phyloP scores from a whole-genome alignment of 129 eudicot species.

The Flaveria bidentis region DNA sequence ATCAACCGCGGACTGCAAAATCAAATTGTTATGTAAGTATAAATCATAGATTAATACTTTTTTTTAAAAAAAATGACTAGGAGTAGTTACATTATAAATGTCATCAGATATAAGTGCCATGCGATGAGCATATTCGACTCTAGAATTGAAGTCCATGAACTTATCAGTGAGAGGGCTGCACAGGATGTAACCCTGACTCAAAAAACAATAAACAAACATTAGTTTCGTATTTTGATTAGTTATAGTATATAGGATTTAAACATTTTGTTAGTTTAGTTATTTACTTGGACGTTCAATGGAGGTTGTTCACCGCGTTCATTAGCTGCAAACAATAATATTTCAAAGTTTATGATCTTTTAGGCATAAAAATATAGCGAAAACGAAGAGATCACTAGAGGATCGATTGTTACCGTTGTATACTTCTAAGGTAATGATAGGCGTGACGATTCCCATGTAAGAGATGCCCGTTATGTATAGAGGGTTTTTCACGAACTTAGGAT shows the following conservation, averaged over 20 bases:
- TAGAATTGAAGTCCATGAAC: conserved; percentile 37
- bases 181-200: conserved; percentile 38
- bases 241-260: background rate
- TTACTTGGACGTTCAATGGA: conserved; percentile 36
- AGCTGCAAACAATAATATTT: conserved; percentile 23
- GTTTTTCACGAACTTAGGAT: conserved; percentile 37
- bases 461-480: conserved; percentile 35
- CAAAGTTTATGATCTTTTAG: background rate
- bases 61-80: background rate
- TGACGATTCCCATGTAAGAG: conserved; percentile 39
- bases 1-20: conserved; percentile 24
- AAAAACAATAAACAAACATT: background rate
- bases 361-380: background rate
- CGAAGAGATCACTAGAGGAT: background rate
- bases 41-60: background rate
- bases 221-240: background rate
- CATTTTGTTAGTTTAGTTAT: background rate
- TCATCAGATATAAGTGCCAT: conserved; percentile 45
- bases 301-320: conserved; percentile 40
- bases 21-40: background rate
- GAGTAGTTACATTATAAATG: conserved; percentile 24
- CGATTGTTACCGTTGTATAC: conserved; percentile 31
- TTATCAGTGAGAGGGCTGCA: conserved; percentile 39
- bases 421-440: conserved; percentile 35
- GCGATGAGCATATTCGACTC: conserved; percentile 38